These are phyloP conservation scores for Gentiana straminea DNA, from an alignment of 257 asterid species.

Conservation along the genomic window DNA sequence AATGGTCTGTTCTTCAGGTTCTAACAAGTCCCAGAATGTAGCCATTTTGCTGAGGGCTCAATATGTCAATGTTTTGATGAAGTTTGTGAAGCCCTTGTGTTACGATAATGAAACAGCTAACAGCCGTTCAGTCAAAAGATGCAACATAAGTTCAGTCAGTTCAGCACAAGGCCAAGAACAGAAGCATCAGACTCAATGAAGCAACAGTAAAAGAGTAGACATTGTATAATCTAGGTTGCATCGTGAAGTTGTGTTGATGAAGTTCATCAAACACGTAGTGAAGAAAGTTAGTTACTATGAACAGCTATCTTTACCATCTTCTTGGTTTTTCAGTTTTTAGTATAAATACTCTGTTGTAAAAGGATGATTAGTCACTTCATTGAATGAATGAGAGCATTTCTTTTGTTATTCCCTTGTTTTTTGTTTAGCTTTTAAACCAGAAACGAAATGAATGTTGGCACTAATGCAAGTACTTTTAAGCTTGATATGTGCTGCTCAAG, in stretches of 20 bases:
- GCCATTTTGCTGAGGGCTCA: constrained; percentile 83
- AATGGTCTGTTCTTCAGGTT: constrained; percentile 59
- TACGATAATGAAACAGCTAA: constrained; percentile 3
- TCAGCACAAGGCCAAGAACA: no score
- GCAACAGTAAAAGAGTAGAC: no score
- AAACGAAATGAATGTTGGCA: constrained; percentile 95
- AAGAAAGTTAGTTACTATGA: no score
- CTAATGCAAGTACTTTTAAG: constrained; percentile 92
- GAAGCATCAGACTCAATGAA: no score
- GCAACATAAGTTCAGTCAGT: no score
- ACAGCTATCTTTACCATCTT: no score
- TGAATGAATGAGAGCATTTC: constrained; percentile 16
- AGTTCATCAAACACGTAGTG: no score
- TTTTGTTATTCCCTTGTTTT: constrained; percentile 20
- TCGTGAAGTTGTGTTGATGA: no score
- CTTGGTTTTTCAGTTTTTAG: no score
- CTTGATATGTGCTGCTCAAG: constrained; percentile 88
- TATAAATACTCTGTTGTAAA: background rate
- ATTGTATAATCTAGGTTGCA: no score
- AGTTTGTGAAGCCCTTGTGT: constrained; percentile 85
- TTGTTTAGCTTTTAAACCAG: constrained; percentile 91
- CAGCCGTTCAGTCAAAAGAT: no score
- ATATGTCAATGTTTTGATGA: constrained; percentile 75
- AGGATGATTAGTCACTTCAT: background rate
- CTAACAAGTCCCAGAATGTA: constrained; percentile 88